A percentile compares a stretch with the other conserved stretches of the same genome.
These are phyloP conservation scores for sorghum (Sorghum bicolor) DNA, from an alignment of 176 grass and related monocot genomes.

Conservation along the genomic window Sorghum_bicolor_NCBIv3 NC_012873.2:34734001-34734500, in stretches of 20 bases:
- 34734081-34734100: constrained; percentile 75
- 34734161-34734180: constrained; percentile 92
- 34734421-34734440: too few species aligned
- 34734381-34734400: too few species aligned
- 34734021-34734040: not conserved
- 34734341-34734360: too few species aligned
- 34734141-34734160: constrained; percentile 87
- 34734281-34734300: not conserved
- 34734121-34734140: constrained; percentile 92
- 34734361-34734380: too few species aligned
- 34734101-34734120: constrained; percentile 81
- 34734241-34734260: constrained; percentile 5
- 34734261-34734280: not conserved
- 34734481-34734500: too few species aligned
- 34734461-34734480: too few species aligned
- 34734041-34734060: not conserved
- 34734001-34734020: not conserved
- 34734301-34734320: not conserved
- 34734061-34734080: constrained; percentile 13
- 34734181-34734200: constrained; percentile 94
- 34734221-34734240: constrained; percentile 14
- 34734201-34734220: constrained; percentile 96
- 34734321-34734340: too few species aligned
- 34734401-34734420: too few species aligned
- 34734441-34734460: too few species aligned